A percentile compares a stretch with the other conserved stretches of the same genome.
phyloP scores from a whole-genome alignment of 345 rosid genomes.

The Chamaenerion angustifolium region DNA sequence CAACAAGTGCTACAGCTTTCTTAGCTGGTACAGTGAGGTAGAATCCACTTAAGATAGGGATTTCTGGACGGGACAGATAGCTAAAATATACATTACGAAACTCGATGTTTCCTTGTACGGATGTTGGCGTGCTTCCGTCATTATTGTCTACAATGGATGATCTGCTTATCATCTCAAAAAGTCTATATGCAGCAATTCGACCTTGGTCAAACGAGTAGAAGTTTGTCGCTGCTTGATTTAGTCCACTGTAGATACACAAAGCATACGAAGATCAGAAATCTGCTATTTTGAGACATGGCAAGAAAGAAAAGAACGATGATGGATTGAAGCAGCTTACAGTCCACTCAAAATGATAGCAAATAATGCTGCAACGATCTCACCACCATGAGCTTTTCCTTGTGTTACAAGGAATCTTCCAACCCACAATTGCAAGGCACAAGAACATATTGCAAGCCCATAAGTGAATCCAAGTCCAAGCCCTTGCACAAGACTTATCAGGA shows the following conservation, averaged over 20 bases:
- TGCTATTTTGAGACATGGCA: neutral
- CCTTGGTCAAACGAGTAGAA: slow-evolving; percentile 99
- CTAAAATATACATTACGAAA: slow-evolving; percentile 97
- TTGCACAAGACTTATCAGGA: slow-evolving; percentile 91
- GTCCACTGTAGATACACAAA: slow-evolving; percentile 42
- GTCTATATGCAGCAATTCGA: slow-evolving; percentile 93
- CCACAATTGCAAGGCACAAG: slow-evolving; percentile 94
- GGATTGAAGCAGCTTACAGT: slow-evolving; percentile 60
- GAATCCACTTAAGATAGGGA: slow-evolving; percentile 94
- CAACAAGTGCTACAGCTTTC: slow-evolving; percentile 96
- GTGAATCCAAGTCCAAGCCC: slow-evolving; percentile 99
- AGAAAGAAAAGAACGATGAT: neutral
- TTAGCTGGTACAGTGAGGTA: slow-evolving; percentile 96
- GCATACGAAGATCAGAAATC: neutral
- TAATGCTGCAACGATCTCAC: slow-evolving; percentile 78
- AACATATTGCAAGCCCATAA: slow-evolving; percentile 95
- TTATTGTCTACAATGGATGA: slow-evolving; percentile 65
- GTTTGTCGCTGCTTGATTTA: slow-evolving; percentile 99
- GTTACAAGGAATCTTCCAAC: slow-evolving; percentile 75
- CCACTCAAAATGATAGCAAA: slow-evolving; percentile 95
- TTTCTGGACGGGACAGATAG: slow-evolving; percentile 97
- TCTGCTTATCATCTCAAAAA: slow-evolving; percentile 96
- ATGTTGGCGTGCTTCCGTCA: slow-evolving; percentile 46
- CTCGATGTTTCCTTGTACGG: slow-evolving; percentile 89
- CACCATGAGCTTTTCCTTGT: slow-evolving; percentile 54